Evolutionary conservation across 1,139 yeast genomes (phyloP).

Genomic region (Debaryomyces subglobosus): DNA sequence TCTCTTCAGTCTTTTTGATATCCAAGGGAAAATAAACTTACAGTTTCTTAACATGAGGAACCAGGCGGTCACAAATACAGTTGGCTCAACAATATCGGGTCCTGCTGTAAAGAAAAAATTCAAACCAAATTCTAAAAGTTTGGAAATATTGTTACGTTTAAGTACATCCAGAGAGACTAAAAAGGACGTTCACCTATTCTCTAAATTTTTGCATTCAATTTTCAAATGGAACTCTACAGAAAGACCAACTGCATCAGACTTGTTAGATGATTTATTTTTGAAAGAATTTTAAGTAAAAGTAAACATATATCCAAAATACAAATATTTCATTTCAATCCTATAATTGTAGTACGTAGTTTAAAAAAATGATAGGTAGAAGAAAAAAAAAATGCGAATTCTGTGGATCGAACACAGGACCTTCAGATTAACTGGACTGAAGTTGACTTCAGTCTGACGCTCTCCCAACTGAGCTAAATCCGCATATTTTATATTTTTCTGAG

Average conservation of each 20-base stretch:
- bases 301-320: not conserved
- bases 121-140: conserved; percentile 32
- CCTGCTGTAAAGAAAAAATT: conserved; percentile 25
- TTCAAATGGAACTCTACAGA: conserved; percentile 60
- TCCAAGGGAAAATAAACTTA: conserved; percentile 40
- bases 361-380: too few species aligned
- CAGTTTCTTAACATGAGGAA: conserved; percentile 32
- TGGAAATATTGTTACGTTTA: conserved; percentile 49
- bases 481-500: not conserved
- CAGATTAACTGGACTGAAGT: conserved; percentile 46
- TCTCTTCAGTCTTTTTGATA: conserved; percentile 43
- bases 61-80: conserved; percentile 15
- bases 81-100: conserved; percentile 16
- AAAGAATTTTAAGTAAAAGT: not conserved
- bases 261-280: conserved; percentile 42
- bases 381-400: conserved; percentile 46
- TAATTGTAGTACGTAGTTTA: not conserved
- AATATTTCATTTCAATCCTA: not conserved
- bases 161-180: conserved; percentile 30
- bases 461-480: conserved; percentile 57
- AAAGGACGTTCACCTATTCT: conserved; percentile 17
- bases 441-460: conserved; percentile 58
- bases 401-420: conserved; percentile 62
- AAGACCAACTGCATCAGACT: conserved; percentile 45
- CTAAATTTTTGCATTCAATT: conserved; percentile 40